Base-by-base conservation (phyloP, 345 rosid species). In the Gossypium turneri region DNA sequence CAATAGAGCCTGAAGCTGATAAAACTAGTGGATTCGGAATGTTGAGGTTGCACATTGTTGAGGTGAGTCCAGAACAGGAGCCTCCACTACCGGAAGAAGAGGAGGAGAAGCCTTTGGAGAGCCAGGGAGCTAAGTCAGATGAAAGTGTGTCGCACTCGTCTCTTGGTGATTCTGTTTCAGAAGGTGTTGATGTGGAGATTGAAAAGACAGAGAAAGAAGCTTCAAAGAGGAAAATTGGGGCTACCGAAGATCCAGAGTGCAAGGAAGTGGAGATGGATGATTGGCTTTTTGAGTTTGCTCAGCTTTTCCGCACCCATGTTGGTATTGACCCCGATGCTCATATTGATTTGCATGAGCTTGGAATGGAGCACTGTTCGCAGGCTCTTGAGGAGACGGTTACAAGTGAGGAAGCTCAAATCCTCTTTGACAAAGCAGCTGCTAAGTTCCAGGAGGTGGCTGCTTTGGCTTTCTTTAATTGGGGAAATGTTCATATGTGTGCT, bases 361-460 rank as follows among this genome's bases (percentile, higher is more conserved):
- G 99, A 55, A 95, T 92, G 99, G 99, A 95, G 85, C 89, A 87
- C 17, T 92, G 98, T 79, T 86, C 98, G 0, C 97, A 94, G 86
- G 97, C 98, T 4, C 85, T 94, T 6, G 98, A 94, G 84, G 98
- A 94, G 84, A 86, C 97, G 2, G 94, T 94, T n/a, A 92, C 98
- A 2, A 88, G 95, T 12, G 97, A 92, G 77, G 88, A 88, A 78
- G 98, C 98, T 77, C 98, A 92, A 76, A 79, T 62, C 41, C 91
- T 94, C 8, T 94, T 94, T 22, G 95, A 90, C 48, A 91, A 88
- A 84, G 97, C 98, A 80, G 89, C 98, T 64, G 80, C 89, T 6
- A 94, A 94, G 79, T 94, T 94, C 82, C 97, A 94, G 79, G 98
- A 94, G 86, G 98, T 94, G 53, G 97, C 97, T 75, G 97, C 98